Percentiles rank a stretch among this genome's conserved stretches.
These are phyloP conservation scores for Rhynchosporium graminicola DNA, from an alignment of 2,329 filamentous ascomycete species.

Conservation along the genomic window DNA sequence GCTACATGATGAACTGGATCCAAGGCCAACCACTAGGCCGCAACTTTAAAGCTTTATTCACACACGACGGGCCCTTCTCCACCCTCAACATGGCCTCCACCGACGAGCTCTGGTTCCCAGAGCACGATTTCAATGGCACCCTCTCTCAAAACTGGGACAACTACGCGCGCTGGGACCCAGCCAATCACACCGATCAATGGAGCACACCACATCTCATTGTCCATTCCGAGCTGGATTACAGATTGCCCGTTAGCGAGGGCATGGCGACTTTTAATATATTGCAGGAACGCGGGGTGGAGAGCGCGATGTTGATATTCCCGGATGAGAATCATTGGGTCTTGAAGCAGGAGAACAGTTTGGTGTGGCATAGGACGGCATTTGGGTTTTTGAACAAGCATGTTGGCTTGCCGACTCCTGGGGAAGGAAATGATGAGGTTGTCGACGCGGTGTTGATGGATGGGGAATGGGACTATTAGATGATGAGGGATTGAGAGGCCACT, in stretches of 20 bases:
- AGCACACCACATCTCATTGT: conserved; percentile 83
- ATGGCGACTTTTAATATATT: conserved; percentile 57
- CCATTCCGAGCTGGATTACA: conserved; percentile 86
- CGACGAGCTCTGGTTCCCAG: conserved; percentile 67
- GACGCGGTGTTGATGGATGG: conserved; percentile 27
- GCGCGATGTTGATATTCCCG: conserved; percentile 63
- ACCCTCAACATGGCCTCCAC: conserved; percentile 53
- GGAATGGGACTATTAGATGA: conserved; percentile 22
- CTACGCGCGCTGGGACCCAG: conserved; percentile 70
- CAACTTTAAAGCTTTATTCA: conserved; percentile 72
- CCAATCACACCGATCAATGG: conserved; percentile 68
- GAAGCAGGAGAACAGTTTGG: conserved; percentile 82
- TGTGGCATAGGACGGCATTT: conserved; percentile 81
- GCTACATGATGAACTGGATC: conserved; percentile 85
- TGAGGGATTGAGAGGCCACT: neutral
- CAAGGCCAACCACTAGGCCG: conserved; percentile 80
- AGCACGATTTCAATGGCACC: conserved; percentile 65
- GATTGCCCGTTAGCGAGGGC: conserved; percentile 79
- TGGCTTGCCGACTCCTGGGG: conserved; percentile 21
- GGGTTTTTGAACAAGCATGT: conserved; percentile 62
- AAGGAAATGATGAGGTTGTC: conserved; percentile 22
- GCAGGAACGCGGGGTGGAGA: conserved; percentile 60
- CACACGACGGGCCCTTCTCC: conserved; percentile 29
- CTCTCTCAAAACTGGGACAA: conserved; percentile 60
- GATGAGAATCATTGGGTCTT: conserved; percentile 77